Evolutionary conservation across 129 eudicot species (phyloP).

Genomic region (Flaveria robusta): DNA sequence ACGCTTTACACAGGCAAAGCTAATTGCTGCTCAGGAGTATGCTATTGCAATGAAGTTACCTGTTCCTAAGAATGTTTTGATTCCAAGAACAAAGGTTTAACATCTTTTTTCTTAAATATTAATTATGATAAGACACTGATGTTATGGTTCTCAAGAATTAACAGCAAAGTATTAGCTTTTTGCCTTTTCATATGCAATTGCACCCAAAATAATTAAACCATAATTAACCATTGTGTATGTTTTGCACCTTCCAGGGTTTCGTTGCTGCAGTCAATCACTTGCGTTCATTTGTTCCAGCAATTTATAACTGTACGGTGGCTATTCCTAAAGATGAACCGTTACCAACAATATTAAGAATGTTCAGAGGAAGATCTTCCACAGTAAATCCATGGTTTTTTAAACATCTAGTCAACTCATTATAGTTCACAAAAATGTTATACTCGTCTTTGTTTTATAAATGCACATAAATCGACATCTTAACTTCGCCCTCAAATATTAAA

Average conservation of each 20-base stretch:
- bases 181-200: slow-evolving; percentile 4
- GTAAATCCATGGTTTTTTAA: slow-evolving; percentile 39
- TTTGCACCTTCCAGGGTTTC: slow-evolving; percentile 56
- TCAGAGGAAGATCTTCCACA: slow-evolving; percentile 62
- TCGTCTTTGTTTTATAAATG: slow-evolving; percentile 9
- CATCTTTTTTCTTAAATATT: not conserved
- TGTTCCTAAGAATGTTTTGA: slow-evolving; percentile 62
- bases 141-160: no score
- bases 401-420: not conserved
- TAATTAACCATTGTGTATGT: slow-evolving; percentile 4
- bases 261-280: slow-evolving; percentile 57
- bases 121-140: no score
- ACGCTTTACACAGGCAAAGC: slow-evolving; percentile 75
- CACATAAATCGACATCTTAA: not conserved
- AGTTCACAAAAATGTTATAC: not conserved
- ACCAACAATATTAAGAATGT: slow-evolving; percentile 60
- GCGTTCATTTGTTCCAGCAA: slow-evolving; percentile 72
- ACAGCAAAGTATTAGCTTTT: no score
- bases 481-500: not conserved
- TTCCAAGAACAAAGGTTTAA: slow-evolving; percentile 74
- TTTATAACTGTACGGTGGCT: slow-evolving; percentile 60
- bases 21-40: slow-evolving; percentile 64
- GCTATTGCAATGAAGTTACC: slow-evolving; percentile 63
- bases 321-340: slow-evolving; percentile 56
- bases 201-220: slow-evolving; percentile 13